phyloP scores from a whole-genome alignment of 176 grass and related monocot species.

The Rhynchospora breviuscula region DNA sequence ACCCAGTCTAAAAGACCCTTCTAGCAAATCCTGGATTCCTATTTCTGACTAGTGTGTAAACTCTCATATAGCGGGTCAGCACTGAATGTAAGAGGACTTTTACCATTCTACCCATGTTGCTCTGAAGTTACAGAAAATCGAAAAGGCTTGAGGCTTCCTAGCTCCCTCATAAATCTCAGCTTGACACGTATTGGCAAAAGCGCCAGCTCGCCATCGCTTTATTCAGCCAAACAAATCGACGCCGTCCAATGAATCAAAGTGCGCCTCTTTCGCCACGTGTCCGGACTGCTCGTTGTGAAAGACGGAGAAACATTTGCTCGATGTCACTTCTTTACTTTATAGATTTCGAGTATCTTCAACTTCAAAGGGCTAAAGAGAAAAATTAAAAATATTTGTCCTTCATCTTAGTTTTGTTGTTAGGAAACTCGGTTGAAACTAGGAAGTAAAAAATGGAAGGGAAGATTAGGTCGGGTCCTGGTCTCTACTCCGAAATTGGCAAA shows the following conservation, averaged over 20 bases:
- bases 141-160: not conserved
- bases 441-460: constrained; percentile 25
- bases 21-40: too few species aligned
- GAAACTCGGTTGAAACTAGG: not conserved
- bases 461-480: constrained; percentile 24
- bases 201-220: constrained; percentile 16
- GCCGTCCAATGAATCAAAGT: not conserved
- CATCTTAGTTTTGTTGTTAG: not conserved
- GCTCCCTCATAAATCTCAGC: not conserved
- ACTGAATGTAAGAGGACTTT: not conserved
- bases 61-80: too few species aligned
- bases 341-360: not conserved
- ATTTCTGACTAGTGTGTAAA: too few species aligned
- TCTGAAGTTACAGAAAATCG: not conserved
- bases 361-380: not conserved
- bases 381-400: not conserved
- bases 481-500: constrained; percentile 31
- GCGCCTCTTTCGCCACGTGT: not conserved
- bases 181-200: constrained; percentile 6
- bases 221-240: not conserved
- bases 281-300: not conserved
- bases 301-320: not conserved
- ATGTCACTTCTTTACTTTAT: not conserved
- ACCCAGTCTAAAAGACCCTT: too few species aligned
- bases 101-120: not conserved